A percentile compares a stretch with the other conserved stretches of the same genome.
phyloP scores from a whole-genome alignment of 192 early-diverging fungal genomes.

The Linnemannia hyalina region DNA sequence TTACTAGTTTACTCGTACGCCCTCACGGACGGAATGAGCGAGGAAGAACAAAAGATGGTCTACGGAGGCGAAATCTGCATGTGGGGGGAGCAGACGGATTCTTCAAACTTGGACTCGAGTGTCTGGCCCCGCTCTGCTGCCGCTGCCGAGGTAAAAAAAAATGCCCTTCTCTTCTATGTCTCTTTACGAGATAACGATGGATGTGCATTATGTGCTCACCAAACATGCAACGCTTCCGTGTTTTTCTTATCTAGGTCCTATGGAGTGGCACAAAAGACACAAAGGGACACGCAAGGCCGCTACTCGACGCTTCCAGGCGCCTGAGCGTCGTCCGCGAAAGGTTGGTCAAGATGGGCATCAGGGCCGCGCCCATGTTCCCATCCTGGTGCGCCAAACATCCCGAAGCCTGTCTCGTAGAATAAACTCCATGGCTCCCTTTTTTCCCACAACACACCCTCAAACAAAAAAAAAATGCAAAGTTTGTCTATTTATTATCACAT shows the following conservation, averaged over 20 bases:
- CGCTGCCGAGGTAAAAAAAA: slow-evolving; percentile 69
- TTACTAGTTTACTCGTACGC: slow-evolving; percentile 42
- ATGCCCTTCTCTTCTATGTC: too few species aligned
- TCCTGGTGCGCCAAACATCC: slow-evolving; percentile 71
- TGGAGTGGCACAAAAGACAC: slow-evolving; percentile 71
- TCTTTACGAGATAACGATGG: neutral
- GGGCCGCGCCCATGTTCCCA: slow-evolving; percentile 78
- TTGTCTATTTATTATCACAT: neutral
- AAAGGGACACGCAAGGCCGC: slow-evolving; percentile 64
- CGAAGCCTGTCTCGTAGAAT: slow-evolving; percentile 27
- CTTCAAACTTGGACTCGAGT: slow-evolving; percentile 69
- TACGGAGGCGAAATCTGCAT: slow-evolving; percentile 73
- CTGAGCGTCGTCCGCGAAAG: slow-evolving; percentile 79
- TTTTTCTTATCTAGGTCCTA: slow-evolving; percentile 38
- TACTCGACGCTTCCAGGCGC: slow-evolving; percentile 72
- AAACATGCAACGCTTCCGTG: neutral
- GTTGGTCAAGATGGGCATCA: slow-evolving; percentile 74
- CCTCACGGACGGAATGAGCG: slow-evolving; percentile 26
- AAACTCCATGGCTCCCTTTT: neutral
- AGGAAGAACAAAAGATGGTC: slow-evolving; percentile 48
- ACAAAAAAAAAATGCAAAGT: neutral
- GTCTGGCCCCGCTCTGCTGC: slow-evolving; percentile 83
- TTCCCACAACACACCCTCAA: neutral
- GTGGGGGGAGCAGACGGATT: slow-evolving; percentile 81
- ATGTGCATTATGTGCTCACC: neutral